phyloP scores from a whole-genome alignment of 495 filamentous ascomycete species.

The Oleoguttula mirabilis region DNA sequence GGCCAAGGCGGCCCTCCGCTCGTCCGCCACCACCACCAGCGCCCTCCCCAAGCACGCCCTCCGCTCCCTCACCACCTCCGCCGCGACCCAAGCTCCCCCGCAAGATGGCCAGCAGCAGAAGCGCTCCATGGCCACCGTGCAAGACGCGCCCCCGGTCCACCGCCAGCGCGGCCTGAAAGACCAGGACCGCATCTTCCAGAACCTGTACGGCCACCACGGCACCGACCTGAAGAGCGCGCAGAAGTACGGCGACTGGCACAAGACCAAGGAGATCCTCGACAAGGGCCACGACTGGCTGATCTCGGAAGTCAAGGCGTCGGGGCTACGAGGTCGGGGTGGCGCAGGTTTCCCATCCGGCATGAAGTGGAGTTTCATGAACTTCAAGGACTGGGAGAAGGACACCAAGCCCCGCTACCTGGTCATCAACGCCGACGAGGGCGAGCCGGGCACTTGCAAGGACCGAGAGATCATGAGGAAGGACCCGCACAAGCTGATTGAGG shows the following conservation, averaged over 20 bases:
- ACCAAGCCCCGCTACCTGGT: slow-evolving; percentile 90
- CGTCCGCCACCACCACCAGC: slow-evolving; percentile 3
- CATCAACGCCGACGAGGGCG: slow-evolving; percentile 96
- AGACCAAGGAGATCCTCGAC: slow-evolving; percentile 93
- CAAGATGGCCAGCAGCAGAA: slow-evolving; percentile 31
- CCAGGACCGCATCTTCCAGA: slow-evolving; percentile 97
- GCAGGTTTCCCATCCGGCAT: slow-evolving; percentile 95
- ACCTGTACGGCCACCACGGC: slow-evolving; percentile 87
- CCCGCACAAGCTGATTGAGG: slow-evolving; percentile 95
- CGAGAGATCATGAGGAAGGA: slow-evolving; percentile 99
- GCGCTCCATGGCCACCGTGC: slow-evolving; percentile 74
- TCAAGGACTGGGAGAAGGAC: slow-evolving; percentile 98
- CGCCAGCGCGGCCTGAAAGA: slow-evolving; percentile 77
- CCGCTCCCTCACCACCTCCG: slow-evolving; percentile 14
- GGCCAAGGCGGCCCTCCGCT: slow-evolving; percentile 11
- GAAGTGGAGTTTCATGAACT: slow-evolving; percentile 99
- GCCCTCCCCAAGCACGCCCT: slow-evolving; percentile 2
- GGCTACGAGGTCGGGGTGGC: slow-evolving; percentile 88
- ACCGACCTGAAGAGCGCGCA: slow-evolving; percentile 83
- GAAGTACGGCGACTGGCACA: slow-evolving; percentile 99
- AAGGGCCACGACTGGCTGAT: slow-evolving; percentile 99
- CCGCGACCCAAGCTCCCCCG: background rate
- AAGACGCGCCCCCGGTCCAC: slow-evolving; percentile 64
- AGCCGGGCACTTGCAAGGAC: slow-evolving; percentile 98
- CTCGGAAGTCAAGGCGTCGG: slow-evolving; percentile 88